These are phyloP conservation scores for Penicillium ochrochloron DNA, from an alignment of 495 filamentous ascomycete species.

Conservation along the genomic window DNA sequence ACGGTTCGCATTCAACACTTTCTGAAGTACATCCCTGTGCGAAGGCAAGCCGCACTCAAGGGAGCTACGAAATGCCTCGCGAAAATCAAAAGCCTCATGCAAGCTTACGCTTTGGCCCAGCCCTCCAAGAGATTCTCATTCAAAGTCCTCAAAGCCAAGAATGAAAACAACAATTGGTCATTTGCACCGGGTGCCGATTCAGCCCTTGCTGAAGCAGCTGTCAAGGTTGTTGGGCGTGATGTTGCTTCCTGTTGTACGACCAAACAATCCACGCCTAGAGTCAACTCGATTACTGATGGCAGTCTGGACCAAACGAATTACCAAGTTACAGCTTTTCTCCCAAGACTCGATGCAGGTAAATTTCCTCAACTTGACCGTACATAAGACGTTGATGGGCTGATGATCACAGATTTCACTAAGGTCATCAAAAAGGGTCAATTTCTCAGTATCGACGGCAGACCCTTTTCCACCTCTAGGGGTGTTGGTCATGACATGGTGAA, in stretches of 20 bases:
- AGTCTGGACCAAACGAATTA: constrained; percentile 30
- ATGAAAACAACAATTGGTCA: constrained; percentile 66
- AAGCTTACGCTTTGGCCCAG: constrained; percentile 76
- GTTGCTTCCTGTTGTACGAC: constrained; percentile 59
- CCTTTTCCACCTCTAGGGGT: constrained; percentile 66
- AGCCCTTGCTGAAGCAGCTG: constrained; percentile 65
- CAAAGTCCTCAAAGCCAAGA: constrained; percentile 67
- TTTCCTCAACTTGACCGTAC: neutral
- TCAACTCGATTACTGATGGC: constrained; percentile 8
- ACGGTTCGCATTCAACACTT: constrained; percentile 71
- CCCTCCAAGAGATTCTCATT: constrained; percentile 67
- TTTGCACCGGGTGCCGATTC: constrained; percentile 67
- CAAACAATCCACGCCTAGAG: constrained; percentile 35
- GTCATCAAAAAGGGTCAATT: constrained; percentile 63
- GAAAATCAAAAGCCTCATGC: constrained; percentile 69
- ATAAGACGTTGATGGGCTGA: constrained; percentile 16
- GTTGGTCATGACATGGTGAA: constrained; percentile 68
- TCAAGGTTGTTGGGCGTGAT: constrained; percentile 72
- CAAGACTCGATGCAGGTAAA: constrained; percentile 52
- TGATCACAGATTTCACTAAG: constrained; percentile 50
- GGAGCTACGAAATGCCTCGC: constrained; percentile 62
- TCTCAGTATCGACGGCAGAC: constrained; percentile 78
- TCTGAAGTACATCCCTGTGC: constrained; percentile 73
- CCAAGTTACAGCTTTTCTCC: constrained; percentile 63
- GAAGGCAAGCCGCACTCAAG: constrained; percentile 68